phyloP scores from a whole-genome alignment of 495 filamentous ascomycete genomes.

The Penicillium cinerascens region DNA sequence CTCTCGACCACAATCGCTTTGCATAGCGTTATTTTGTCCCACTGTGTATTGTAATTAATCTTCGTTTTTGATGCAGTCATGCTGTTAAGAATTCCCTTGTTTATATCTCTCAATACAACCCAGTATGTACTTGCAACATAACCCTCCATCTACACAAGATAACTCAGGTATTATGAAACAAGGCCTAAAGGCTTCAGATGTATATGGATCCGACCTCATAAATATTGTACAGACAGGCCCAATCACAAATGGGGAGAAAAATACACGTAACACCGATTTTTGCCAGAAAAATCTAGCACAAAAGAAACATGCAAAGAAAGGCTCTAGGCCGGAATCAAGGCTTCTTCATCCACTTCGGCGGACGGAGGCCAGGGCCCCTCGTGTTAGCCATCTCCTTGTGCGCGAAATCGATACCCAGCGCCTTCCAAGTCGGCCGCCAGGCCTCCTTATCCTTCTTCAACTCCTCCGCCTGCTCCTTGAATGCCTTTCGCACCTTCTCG shows the following conservation, averaged over 20 bases:
- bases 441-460: slow-evolving; percentile 42
- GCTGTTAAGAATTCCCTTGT: slow-evolving; percentile 7
- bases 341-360: slow-evolving; percentile 9
- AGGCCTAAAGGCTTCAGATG: slow-evolving; percentile 1
- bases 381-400: slow-evolving; percentile 7
- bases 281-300: slow-evolving; percentile 1
- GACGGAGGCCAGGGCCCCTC: background rate
- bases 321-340: background rate
- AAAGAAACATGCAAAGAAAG: background rate
- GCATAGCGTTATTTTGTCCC: slow-evolving; percentile 25
- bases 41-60: slow-evolving; percentile 9
- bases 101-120: slow-evolving; percentile 11
- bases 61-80: slow-evolving; percentile 6
- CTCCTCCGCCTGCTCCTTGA: slow-evolving; percentile 55
- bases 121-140: background rate
- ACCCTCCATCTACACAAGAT: background rate
- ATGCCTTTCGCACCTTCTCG: slow-evolving; percentile 24
- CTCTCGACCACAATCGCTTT: slow-evolving; percentile 14
- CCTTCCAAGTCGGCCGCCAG: slow-evolving; percentile 48
- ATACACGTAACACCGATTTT: slow-evolving; percentile 9
- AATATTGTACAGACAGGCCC: slow-evolving; percentile 13
- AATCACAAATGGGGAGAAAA: background rate
- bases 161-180: background rate
- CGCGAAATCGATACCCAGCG: slow-evolving; percentile 33
- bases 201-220: slow-evolving; percentile 2